phyloP scores from a whole-genome alignment of 805 yeast genomes.

The Candida tammaniensis region DNA sequence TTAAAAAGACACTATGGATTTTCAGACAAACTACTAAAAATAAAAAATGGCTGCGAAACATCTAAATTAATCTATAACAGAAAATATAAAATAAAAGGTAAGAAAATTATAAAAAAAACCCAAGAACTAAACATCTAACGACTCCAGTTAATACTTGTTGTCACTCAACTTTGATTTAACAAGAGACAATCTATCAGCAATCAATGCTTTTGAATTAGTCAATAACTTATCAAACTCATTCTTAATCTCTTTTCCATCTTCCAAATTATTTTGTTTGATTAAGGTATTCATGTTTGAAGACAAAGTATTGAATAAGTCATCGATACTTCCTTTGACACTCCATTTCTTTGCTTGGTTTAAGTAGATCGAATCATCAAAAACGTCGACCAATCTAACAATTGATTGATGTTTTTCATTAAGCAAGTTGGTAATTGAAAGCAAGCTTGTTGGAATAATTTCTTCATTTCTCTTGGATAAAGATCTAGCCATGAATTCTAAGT shows the following conservation, averaged over 20 bases:
- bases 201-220: not conserved
- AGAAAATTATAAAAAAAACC: not conserved
- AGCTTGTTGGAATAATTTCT: not conserved
- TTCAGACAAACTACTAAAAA: too few species aligned
- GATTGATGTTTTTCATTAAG: conserved; percentile 1
- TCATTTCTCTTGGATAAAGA: conserved; percentile 1
- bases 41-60: too few species aligned
- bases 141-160: conserved; percentile 4
- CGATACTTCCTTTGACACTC: conserved; percentile 1
- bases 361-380: conserved; percentile 6
- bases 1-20: too few species aligned
- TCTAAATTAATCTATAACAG: conserved; percentile 4
- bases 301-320: conserved; percentile 2
- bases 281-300: not conserved
- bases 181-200: not conserved
- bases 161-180: conserved; percentile 5
- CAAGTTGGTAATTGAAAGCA: not conserved
- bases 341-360: conserved; percentile 2
- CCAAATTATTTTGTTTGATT: not conserved
- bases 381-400: not conserved
- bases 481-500: conserved; percentile 1
- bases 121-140: not conserved
- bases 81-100: not conserved
- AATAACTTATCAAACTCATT: conserved; percentile 1
- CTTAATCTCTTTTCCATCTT: not conserved